Conservation (phyloP, 768 basidiomycete genomes). For the Podaxis carcinomalis region DNA sequence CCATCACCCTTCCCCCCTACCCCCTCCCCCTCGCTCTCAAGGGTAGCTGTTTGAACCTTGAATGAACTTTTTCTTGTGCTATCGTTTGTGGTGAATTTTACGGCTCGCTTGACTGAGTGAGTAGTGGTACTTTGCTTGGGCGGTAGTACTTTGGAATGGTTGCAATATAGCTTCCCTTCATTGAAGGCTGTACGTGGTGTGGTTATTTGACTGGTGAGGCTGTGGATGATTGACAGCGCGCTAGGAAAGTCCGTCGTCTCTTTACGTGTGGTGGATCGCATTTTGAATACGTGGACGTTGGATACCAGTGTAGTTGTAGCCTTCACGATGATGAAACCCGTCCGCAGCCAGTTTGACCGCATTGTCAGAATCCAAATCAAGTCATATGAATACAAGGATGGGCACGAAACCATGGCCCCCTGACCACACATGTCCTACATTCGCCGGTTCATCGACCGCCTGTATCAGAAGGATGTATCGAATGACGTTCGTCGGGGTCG, state of each 20-base stretch:
- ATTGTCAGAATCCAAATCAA: not conserved
- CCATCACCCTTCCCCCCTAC: not conserved
- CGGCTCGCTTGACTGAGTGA: not conserved
- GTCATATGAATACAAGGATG: not conserved
- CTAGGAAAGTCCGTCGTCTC: too few species aligned
- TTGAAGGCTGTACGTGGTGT: not conserved
- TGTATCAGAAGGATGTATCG: conserved; percentile 20
- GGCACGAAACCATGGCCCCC: not conserved
- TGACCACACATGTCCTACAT: conserved; percentile 13
- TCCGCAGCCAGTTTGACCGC: not conserved
- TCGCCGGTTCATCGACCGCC: conserved; percentile 25
- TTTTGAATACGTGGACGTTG: too few species aligned
- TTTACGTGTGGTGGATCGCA: too few species aligned
- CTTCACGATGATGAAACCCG: too few species aligned
- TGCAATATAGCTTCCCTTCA: not conserved
- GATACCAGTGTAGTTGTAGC: too few species aligned
- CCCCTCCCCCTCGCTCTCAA: too few species aligned
- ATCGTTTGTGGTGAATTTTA: not conserved
- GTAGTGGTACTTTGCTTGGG: not conserved
- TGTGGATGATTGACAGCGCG: too few species aligned
- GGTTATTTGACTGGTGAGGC: too few species aligned
- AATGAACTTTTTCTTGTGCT: not conserved
- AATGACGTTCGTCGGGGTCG: conserved; percentile 33
- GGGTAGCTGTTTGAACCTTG: not conserved
- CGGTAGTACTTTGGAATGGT: not conserved